Percentiles rank a stretch among this genome's conserved stretches.
Conservation (phyloP, 805 yeast species). For the Starmerella bombi region DNA sequence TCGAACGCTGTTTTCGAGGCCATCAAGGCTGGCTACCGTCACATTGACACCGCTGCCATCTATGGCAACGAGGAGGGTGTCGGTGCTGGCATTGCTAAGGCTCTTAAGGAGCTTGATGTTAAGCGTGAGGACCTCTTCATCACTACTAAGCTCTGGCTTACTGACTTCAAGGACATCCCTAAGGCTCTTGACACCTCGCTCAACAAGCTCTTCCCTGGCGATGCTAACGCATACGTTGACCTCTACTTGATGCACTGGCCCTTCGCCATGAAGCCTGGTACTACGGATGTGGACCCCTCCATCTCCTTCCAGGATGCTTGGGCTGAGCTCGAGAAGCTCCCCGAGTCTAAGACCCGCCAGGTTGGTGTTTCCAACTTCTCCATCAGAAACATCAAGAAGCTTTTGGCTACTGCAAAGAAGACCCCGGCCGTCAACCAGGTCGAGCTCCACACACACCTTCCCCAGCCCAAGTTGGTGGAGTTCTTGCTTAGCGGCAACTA, state of each 20-base stretch:
- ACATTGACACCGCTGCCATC: conserved; percentile 61
- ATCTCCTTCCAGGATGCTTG: conserved; percentile 41
- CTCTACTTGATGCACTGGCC: conserved; percentile 63
- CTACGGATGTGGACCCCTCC: conserved; percentile 16
- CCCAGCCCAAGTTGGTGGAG: conserved; percentile 46
- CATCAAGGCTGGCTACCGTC: conserved; percentile 51
- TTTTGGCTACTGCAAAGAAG: conserved; percentile 32
- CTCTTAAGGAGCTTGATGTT: conserved; percentile 24
- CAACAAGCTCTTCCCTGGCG: conserved; percentile 29
- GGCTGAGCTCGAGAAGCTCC: conserved; percentile 48
- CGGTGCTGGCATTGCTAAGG: conserved; percentile 37
- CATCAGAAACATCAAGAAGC: conserved; percentile 36
- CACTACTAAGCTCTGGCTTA: conserved; percentile 51
- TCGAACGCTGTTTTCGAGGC: conserved; percentile 47
- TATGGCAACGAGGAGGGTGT: conserved; percentile 58
- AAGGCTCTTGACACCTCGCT: conserved; percentile 41
- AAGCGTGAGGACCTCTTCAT: conserved; percentile 42
- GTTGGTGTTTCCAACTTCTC: conserved; percentile 72
- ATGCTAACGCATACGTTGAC: conserved; percentile 47
- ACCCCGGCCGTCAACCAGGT: conserved; percentile 64
- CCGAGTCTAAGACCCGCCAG: conserved; percentile 40
- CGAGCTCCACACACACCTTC: conserved; percentile 62
- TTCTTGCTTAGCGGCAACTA: conserved; percentile 32
- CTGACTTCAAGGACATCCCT: conserved; percentile 30
- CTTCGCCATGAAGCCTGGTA: conserved; percentile 24